A percentile compares a stretch with the other conserved stretches of the same genome.
These are phyloP conservation scores for Lathyrus sativus DNA, from an alignment of 306 rosid species.

Conservation along the genomic window DNA sequence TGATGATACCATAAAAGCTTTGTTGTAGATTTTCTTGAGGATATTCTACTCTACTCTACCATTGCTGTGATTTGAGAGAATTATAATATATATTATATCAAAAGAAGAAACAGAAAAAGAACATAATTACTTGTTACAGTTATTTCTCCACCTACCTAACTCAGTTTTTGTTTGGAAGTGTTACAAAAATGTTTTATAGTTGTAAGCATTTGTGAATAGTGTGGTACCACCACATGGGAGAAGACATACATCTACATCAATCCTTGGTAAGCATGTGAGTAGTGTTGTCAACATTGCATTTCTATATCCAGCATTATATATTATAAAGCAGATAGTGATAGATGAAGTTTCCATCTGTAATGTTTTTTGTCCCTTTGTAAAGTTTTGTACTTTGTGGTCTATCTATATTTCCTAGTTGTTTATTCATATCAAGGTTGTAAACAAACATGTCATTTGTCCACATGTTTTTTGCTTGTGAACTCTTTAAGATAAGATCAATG, in stretches of 20 bases:
- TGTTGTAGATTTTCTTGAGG: conserved; percentile 42
- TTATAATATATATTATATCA: conserved; percentile 6
- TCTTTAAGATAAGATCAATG: conserved; percentile 35
- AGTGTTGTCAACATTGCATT: conserved; percentile 42
- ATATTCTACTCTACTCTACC: conserved; percentile 30
- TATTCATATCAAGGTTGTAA: conserved; percentile 21
- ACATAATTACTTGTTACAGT: conserved; percentile 45
- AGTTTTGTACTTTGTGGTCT: conserved; percentile 18
- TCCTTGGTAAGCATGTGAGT: conserved; percentile 57
- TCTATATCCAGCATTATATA: conserved; percentile 37
- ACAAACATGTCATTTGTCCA: conserved; percentile 18
- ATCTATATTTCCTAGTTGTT: conserved; percentile 34
- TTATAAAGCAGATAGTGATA: conserved; percentile 53
- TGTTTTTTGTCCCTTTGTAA: conserved; percentile 46
- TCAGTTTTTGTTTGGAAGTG: conserved; percentile 34
- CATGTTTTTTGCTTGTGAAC: conserved; percentile 13
- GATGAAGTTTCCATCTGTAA: conserved; percentile 63
- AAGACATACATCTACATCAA: conserved; percentile 37
- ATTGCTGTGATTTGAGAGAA: conserved; percentile 37
- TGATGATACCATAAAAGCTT: conserved; percentile 48
- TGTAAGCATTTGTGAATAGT: conserved; percentile 27
- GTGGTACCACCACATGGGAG: conserved; percentile 65
- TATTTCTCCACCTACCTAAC: conserved; percentile 33
- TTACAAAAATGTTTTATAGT: conserved; percentile 14
- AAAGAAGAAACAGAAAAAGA: conserved; percentile 9